A percentile compares a stretch with the other conserved stretches of the same genome.
These are phyloP conservation scores for Eucalyptus shirleyi DNA, from an alignment of 345 rosid genomes.

Conservation along the genomic window DNA sequence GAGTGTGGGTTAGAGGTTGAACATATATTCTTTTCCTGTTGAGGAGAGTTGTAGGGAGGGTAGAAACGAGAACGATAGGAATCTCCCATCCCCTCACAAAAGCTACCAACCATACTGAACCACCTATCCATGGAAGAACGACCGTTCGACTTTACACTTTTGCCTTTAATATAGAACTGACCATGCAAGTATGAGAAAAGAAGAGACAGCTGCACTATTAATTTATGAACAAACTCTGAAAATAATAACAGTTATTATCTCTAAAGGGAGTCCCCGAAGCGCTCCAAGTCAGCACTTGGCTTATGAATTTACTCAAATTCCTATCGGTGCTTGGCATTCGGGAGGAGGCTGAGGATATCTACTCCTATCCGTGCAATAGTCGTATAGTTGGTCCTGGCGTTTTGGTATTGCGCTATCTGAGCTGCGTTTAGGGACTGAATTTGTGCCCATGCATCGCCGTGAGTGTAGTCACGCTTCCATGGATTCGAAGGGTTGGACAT, in stretches of 20 bases:
- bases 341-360: background rate
- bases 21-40: too few relatives aligned
- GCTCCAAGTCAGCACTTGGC: background rate
- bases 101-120: too few relatives aligned
- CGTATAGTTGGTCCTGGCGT: constrained; percentile 9
- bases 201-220: background rate
- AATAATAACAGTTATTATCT: background rate
- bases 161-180: background rate
- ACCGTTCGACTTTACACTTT: too few relatives aligned
- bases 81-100: background rate
- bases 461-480: background rate
- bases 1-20: background rate
- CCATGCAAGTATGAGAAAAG: background rate
- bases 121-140: too few relatives aligned
- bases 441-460: background rate
- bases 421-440: background rate
- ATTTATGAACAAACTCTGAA: background rate
- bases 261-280: background rate
- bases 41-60: too few relatives aligned
- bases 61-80: too few relatives aligned
- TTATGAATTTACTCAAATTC: background rate
- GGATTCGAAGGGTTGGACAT: background rate
- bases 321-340: background rate
- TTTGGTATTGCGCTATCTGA: background rate
- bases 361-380: constrained; percentile 1